Percentiles rank a stretch among this genome's conserved stretches.
Evolutionary conservation across 139 green algal species (phyloP).

Genomic region (Micromonas pusilla): DNA sequence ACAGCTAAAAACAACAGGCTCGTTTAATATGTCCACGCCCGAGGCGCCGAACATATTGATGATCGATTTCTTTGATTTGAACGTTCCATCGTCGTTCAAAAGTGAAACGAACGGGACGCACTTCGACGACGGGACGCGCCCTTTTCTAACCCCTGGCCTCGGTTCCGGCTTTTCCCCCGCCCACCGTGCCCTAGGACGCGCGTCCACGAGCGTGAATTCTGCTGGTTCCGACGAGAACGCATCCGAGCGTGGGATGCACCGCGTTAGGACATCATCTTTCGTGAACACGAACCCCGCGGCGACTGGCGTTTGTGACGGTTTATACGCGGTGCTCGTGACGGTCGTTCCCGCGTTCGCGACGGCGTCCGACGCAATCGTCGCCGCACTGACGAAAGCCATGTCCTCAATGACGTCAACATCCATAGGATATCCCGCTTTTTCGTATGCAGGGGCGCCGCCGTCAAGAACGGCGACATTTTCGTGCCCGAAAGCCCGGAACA

Average conservation of each 20-base stretch:
- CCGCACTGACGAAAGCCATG: too few species aligned
- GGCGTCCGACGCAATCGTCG: too few species aligned
- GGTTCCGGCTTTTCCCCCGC: slow-evolving; percentile 59
- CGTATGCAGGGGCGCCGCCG: slow-evolving; percentile 78
- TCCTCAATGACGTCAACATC: too few species aligned
- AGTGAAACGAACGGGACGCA: slow-evolving; percentile 75
- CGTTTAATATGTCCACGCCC: slow-evolving; percentile 49
- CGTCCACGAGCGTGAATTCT: slow-evolving; percentile 77
- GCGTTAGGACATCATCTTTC: background rate
- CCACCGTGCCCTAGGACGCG: slow-evolving; percentile 60
- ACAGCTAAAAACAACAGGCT: slow-evolving; percentile 61
- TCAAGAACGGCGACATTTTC: slow-evolving; percentile 78
- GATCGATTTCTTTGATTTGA: slow-evolving; percentile 55
- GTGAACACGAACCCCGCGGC: background rate
- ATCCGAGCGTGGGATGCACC: background rate
- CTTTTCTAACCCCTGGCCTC: slow-evolving; percentile 56
- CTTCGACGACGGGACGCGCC: slow-evolving; percentile 75
- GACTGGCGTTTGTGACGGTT: too few species aligned
- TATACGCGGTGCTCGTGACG: too few species aligned
- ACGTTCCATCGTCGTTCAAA: slow-evolving; percentile 38
- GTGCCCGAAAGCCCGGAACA: slow-evolving; percentile 76
- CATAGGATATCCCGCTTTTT: too few species aligned
- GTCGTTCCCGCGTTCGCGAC: too few species aligned
- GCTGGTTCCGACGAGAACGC: too few species aligned
- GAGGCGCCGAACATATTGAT: slow-evolving; percentile 49